A percentile compares a stretch with the other conserved stretches of the same genome.
Conservation (phyloP, 768 basidiomycete species). For the Suillus tomentosus region DNA sequence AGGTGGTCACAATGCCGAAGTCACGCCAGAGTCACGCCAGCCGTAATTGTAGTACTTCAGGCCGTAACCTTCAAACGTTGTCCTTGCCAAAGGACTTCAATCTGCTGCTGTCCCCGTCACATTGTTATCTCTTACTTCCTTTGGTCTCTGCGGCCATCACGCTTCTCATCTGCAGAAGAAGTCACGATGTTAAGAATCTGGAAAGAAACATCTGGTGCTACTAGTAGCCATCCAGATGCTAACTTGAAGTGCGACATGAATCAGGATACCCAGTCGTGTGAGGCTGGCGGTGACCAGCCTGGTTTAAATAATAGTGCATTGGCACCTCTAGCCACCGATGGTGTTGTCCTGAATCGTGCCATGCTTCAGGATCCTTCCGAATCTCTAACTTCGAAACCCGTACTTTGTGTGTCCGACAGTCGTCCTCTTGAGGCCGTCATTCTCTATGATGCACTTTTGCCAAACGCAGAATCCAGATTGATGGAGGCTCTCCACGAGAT, state of each 20-base stretch:
- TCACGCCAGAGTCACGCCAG: not conserved
- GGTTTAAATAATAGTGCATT: slow-evolving; percentile 23
- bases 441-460: slow-evolving; percentile 47
- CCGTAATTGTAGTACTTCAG: not conserved
- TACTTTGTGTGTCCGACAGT: slow-evolving; percentile 37
- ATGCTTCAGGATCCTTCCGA: slow-evolving; percentile 16
- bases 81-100: not conserved
- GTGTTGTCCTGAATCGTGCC: slow-evolving; percentile 12
- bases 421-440: slow-evolving; percentile 55
- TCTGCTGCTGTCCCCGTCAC: not conserved
- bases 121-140: not conserved
- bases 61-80: not conserved
- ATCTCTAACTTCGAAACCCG: slow-evolving; percentile 21
- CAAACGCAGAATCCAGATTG: slow-evolving; percentile 42
- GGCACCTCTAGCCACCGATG: slow-evolving; percentile 18
- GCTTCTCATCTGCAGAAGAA: not conserved
- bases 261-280: slow-evolving; percentile 32
- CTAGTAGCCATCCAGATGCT: slow-evolving; percentile 21
- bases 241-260: slow-evolving; percentile 13
- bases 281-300: slow-evolving; percentile 29
- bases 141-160: not conserved
- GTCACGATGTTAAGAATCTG: slow-evolving; percentile 51
- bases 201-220: slow-evolving; percentile 50
- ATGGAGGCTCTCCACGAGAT: slow-evolving; percentile 49
- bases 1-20: not conserved